Percentiles rank a stretch among this genome's conserved stretches.
Evolutionary conservation across 2,329 filamentous ascomycete genomes (phyloP).

Genomic region (Phialophora macrospora): DNA sequence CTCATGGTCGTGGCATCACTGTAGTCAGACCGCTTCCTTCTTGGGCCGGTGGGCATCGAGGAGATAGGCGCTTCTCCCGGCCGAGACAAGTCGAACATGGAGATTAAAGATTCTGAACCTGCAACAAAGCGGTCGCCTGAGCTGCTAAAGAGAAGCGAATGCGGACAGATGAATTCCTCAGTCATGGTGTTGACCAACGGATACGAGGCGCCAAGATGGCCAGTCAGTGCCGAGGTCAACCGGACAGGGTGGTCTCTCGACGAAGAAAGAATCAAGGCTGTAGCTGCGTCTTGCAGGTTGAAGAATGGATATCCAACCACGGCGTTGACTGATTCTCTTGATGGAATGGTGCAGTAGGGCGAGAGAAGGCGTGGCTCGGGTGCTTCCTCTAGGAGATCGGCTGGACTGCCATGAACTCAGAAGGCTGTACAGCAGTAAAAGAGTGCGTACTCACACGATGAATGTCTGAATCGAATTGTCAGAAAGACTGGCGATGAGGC

Average conservation of each 20-base stretch:
- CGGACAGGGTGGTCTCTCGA: slow-evolving; percentile 61
- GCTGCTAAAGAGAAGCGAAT: slow-evolving; percentile 59
- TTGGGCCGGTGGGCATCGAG: slow-evolving; percentile 54
- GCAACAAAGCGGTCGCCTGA: slow-evolving; percentile 61
- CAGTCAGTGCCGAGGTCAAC: slow-evolving; percentile 60
- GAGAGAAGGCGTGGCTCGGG: slow-evolving; percentile 46
- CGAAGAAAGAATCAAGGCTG: slow-evolving; percentile 58
- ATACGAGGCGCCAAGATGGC: slow-evolving; percentile 57
- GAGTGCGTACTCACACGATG: slow-evolving; percentile 52
- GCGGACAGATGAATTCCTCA: slow-evolving; percentile 61
- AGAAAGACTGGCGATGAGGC: slow-evolving; percentile 59
- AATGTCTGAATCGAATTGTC: slow-evolving; percentile 59
- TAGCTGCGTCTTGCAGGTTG: slow-evolving; percentile 56
- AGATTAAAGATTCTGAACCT: slow-evolving; percentile 59
- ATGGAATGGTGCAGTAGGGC: slow-evolving; percentile 54
- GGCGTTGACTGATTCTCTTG: slow-evolving; percentile 58
- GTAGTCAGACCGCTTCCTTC: slow-evolving; percentile 24
- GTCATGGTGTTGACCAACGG: slow-evolving; percentile 60
- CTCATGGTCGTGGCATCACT: slow-evolving; percentile 52
- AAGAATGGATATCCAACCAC: slow-evolving; percentile 62
- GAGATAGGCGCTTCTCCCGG: slow-evolving; percentile 54
- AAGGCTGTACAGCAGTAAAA: not conserved
- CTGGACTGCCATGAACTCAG: slow-evolving; percentile 46
- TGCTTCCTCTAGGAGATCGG: slow-evolving; percentile 53
- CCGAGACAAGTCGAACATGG: slow-evolving; percentile 61